Evolutionary conservation across 805 yeast species (phyloP).

Genomic region (Metschnikowia kofuensis): DNA sequence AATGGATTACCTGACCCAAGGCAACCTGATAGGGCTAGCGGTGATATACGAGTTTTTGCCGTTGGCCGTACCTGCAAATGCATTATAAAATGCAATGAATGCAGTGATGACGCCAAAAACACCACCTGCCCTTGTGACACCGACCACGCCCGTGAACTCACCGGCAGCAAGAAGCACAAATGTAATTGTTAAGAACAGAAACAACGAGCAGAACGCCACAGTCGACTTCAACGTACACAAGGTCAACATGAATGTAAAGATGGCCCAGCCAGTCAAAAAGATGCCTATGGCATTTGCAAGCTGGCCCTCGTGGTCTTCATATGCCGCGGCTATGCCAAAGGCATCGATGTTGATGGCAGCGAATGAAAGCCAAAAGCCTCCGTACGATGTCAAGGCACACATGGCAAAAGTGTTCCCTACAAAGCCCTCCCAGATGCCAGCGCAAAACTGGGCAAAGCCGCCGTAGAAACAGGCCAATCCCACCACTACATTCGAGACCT

Average conservation of each 20-base stretch:
- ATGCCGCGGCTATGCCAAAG: conserved; percentile 58
- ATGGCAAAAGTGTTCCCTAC: conserved; percentile 21
- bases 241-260: conserved; percentile 38
- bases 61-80: conserved; percentile 39
- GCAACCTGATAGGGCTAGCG: conserved; percentile 28
- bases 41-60: conserved; percentile 34
- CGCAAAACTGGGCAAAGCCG: conserved; percentile 19
- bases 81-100: conserved; percentile 39
- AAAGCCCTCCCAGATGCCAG: conserved; percentile 20
- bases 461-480: conserved; percentile 21
- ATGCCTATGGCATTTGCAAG: conserved; percentile 33
- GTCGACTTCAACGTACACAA: conserved; percentile 39
- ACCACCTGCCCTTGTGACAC: conserved; percentile 38
- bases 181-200: conserved; percentile 30
- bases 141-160: conserved; percentile 25
- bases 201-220: conserved; percentile 32
- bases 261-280: conserved; percentile 38
- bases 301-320: conserved; percentile 25
- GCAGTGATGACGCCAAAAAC: conserved; percentile 41
- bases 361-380: conserved; percentile 69
- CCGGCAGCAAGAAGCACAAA: conserved; percentile 37
- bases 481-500: conserved; percentile 14
- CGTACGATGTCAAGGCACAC: conserved; percentile 28
- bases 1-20: conserved; percentile 8
- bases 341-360: conserved; percentile 57